Evolutionary conservation across 176 grass and related monocot genomes (phyloP), one percentile per base, ranked within the genome.

Genomic region (Thinopyrum elongatum): DNA sequence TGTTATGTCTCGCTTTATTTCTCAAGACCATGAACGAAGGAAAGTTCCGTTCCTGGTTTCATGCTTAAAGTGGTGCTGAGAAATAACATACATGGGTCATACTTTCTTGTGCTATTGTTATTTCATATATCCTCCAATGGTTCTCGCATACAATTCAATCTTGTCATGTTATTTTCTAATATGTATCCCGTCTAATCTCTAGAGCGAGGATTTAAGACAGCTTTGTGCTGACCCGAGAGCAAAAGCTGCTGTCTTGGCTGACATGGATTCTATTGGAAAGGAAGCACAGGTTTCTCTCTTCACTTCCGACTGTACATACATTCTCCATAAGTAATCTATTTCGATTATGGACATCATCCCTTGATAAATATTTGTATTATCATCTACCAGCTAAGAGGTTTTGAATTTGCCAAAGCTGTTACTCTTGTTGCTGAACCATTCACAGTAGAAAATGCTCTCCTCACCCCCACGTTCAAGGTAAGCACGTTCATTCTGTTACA

Each of bases 381-480:
- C 28, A 25, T 85, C 4, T 72, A 58, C 76, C 91, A 98, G 96
- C 86, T 98, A 85, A 95, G 96, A 80, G 96, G 96, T 81, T 98
- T 98, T 78, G 96, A 98, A 83, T 92, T 92, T 77, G 96, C 86
- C 14, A 98, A 92, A 94, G 88, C 90, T 71, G 41, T 98, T 74
- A 94, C 88, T 10, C 82, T 98, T 61, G 90, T 95, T 53, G 51
- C 91, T 51, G 96, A 98, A 76, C 96, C 91, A 61, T 98, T 98
- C 84, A 95, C 96, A 77, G 13, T 92, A 76, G 96, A 98, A 71
- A 98, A 94, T 82, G 96, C 90, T 78, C 96, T 98, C 39, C 93
- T 95, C 74, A 98, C 96, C 79, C 96, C 96, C 65, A 98, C 96
- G 33, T 92, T 98, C 84, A 98, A 98, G 93, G 96, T 86, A 85